Evolutionary conservation across 257 asterid species (phyloP), one percentile per base, ranked within the genome.

Genomic region (Perilla frutescens): DNA sequence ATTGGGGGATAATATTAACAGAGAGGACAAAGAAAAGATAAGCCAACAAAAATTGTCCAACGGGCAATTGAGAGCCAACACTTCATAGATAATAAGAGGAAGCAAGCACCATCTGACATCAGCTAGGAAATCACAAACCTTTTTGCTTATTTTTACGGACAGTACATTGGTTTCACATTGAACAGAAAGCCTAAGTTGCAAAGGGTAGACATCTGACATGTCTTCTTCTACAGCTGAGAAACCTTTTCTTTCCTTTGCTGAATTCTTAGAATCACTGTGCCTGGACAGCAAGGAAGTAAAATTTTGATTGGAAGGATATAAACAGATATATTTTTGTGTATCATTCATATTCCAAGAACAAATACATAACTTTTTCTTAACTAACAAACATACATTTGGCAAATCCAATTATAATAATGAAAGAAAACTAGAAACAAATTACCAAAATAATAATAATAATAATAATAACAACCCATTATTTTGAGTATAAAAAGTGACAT

Each of bases 171-270:
- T 75, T 70, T 94, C 97, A 77, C 84, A 83, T 67, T 77, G 73
- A 85, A 86, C 87, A 77, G 91, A 86, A 79, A 94, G 91, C 82
- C 96, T 86, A 70, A 94, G 91, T 80, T 87, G 95, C 80, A 94
- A 80, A 32, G 98, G 97, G 80, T 86, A 94, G 77, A 91, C 96
- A 83, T 94, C 99, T 6, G 96, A 82, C 87, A 87, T 91, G 78
- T 90, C 97, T 70, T 91, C 98, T 77, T 90, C 96, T 12, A 77
- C 81, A 55, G 83, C 87, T 76, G 85, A 80, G 72, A 86, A 82
- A 68, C 80, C 83, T 80, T 77, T 86, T 50, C 79, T 85, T 54
- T 86, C 91, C 85, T 88, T 89, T 57, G 80, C 62, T 26, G 87
- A 80, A 80, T 48, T 78, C 84, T 83, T 94, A 66, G 86, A 86